Conservation (phyloP, 495 filamentous ascomycete genomes). For the Paragyromitra xinjiangensis region DNA sequence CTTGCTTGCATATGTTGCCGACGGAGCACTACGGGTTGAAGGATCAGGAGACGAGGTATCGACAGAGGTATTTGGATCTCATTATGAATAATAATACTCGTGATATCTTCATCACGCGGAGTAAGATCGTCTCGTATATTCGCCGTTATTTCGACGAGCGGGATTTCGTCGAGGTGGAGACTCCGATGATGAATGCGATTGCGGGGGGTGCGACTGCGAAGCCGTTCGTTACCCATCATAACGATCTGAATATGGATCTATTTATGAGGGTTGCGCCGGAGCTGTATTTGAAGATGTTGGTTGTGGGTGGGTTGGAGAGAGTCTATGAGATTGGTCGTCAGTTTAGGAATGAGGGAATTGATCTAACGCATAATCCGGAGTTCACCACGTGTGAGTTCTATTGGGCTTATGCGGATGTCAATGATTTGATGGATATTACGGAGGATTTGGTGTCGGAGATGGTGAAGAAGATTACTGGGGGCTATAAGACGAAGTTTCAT, state of each 20-base stretch:
- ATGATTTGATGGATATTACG: constrained; percentile 91
- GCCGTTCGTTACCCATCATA: constrained; percentile 94
- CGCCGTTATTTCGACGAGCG: constrained; percentile 83
- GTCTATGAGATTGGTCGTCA: constrained; percentile 93
- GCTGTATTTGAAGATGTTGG: constrained; percentile 93
- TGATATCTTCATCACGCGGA: constrained; percentile 80
- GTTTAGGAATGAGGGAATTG: constrained; percentile 95
- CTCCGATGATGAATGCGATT: constrained; percentile 96
- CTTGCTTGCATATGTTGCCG: constrained; percentile 92
- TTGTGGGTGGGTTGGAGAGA: constrained; percentile 89
- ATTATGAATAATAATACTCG: constrained; percentile 91
- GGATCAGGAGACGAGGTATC: constrained; percentile 89
- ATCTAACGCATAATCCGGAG: constrained; percentile 97
- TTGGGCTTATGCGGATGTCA: constrained; percentile 90
- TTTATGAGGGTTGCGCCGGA: constrained; percentile 96
- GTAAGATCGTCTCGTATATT: constrained; percentile 85
- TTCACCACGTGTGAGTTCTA: constrained; percentile 99
- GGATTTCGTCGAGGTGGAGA: constrained; percentile 95
- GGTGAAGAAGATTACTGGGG: constrained; percentile 87
- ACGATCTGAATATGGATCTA: constrained; percentile 89
- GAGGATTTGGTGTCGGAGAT: constrained; percentile 94
- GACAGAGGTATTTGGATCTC: constrained; percentile 91
- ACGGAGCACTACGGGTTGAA: constrained; percentile 92
- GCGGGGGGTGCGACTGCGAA: constrained; percentile 95
- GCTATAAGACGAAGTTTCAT: constrained; percentile 81